These are phyloP conservation scores for Musa acuminata DNA, from an alignment of 176 grass and related monocot species.

Conservation along the genomic window DNA sequence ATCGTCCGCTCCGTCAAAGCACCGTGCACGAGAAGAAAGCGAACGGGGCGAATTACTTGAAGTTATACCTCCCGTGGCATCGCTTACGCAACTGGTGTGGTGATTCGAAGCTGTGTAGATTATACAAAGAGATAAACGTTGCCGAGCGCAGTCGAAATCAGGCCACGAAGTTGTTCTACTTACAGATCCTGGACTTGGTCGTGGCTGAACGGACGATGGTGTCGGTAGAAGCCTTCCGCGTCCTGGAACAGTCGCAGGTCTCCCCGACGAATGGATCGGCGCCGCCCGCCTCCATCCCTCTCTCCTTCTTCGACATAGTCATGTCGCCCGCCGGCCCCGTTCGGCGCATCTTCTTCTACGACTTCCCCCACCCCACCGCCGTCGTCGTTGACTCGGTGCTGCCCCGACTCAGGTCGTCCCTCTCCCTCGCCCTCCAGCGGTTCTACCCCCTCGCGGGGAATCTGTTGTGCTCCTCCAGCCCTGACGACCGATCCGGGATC, in stretches of 20 bases:
- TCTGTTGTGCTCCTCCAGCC: not conserved
- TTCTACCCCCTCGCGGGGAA: conserved; percentile 41
- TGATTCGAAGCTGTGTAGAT: too few relatives aligned
- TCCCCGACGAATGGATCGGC: not conserved
- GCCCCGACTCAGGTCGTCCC: conserved; percentile 34
- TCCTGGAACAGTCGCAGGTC: conserved; percentile 25
- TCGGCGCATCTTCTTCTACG: conserved; percentile 55
- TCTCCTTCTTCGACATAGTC: conserved; percentile 42
- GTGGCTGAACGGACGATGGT: not conserved
- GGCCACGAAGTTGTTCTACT: too few relatives aligned
- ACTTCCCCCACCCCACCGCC: conserved; percentile 18
- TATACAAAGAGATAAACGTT: too few relatives aligned
- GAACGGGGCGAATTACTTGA: too few relatives aligned
- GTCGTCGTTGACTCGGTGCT: conserved; percentile 22
- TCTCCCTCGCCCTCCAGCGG: conserved; percentile 31
- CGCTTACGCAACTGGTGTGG: too few relatives aligned
- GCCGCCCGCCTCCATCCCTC: conserved; percentile 2
- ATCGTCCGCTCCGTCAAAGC: too few relatives aligned
- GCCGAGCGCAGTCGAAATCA: too few relatives aligned
- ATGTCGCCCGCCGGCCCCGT: conserved; percentile 46
- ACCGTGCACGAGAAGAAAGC: too few relatives aligned
- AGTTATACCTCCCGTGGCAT: too few relatives aligned
- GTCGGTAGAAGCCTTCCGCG: not conserved
- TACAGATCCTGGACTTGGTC: too few relatives aligned
- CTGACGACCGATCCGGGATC: conserved; percentile 6